phyloP scores from a whole-genome alignment of 208 protist genomes.

The Zelonia costaricensis region DNA sequence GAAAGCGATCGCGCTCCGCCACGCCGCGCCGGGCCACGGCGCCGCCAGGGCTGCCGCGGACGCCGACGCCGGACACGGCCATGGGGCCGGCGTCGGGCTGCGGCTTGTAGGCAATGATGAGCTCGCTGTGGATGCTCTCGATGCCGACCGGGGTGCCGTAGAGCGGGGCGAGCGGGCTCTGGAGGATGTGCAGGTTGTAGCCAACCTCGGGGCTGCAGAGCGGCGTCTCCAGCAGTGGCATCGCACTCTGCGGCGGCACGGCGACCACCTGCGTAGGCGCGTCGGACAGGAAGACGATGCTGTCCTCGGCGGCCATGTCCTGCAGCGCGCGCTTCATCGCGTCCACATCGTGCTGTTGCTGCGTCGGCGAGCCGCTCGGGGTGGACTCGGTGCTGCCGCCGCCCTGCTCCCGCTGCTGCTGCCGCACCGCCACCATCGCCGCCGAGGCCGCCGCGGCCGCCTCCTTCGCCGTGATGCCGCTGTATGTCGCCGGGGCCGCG shows the following conservation, averaged over 20 bases:
- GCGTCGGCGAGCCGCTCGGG: slow-evolving; percentile 10
- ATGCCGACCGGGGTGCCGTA: slow-evolving; percentile 71
- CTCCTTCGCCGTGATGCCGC: slow-evolving; percentile 39
- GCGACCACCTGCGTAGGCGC: slow-evolving; percentile 25
- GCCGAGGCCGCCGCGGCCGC: slow-evolving; percentile 32
- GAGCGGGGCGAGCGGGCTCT: slow-evolving; percentile 44
- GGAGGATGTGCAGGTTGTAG: slow-evolving; percentile 71
- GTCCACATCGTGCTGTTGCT: slow-evolving; percentile 28
- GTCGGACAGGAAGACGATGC: slow-evolving; percentile 23
- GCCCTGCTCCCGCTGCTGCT: slow-evolving; percentile 16
- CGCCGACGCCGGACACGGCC: background rate
- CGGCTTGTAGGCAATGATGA: slow-evolving; percentile 62
- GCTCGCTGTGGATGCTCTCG: slow-evolving; percentile 73
- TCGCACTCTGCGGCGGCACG: slow-evolving; percentile 46
- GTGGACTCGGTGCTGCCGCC: background rate
- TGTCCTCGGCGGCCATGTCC: slow-evolving; percentile 20
- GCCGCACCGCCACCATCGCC: slow-evolving; percentile 22
- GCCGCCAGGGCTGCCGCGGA: background rate
- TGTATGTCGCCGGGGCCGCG: slow-evolving; percentile 45
- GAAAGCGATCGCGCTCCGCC: slow-evolving; percentile 42
- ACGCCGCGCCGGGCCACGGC: background rate
- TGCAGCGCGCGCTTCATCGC: slow-evolving; percentile 31
- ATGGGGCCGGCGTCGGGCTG: background rate
- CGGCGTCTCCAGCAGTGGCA: slow-evolving; percentile 56
- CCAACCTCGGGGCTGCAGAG: slow-evolving; percentile 43